These are phyloP conservation scores for Aspergillus bridgeri DNA, from an alignment of 495 filamentous ascomycete genomes.

Conservation along the genomic window DNA sequence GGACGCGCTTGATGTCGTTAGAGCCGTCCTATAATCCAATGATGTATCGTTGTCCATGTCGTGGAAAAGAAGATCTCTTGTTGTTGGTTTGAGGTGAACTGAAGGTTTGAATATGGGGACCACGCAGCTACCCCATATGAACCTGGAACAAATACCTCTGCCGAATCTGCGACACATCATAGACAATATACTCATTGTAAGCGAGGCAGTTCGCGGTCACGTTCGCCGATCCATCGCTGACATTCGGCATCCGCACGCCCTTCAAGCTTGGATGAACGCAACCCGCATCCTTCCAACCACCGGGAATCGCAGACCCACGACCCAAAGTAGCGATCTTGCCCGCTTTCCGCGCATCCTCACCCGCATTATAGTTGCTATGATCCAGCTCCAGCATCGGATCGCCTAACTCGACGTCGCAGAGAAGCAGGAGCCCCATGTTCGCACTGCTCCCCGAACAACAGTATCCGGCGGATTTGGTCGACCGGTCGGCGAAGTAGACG, in stretches of 20 bases:
- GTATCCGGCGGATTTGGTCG: slow-evolving; percentile 75
- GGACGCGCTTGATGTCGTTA: too few relatives aligned
- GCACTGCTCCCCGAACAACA: slow-evolving; percentile 56
- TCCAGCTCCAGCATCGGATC: slow-evolving; percentile 60
- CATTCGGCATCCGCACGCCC: slow-evolving; percentile 61
- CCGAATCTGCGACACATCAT: slow-evolving; percentile 73
- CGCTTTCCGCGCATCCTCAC: slow-evolving; percentile 53
- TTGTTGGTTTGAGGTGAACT: too few relatives aligned
- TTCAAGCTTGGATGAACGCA: slow-evolving; percentile 57
- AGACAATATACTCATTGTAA: slow-evolving; percentile 67
- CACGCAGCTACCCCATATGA: slow-evolving; percentile 26
- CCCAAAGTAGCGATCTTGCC: slow-evolving; percentile 67
- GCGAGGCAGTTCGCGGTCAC: background rate
- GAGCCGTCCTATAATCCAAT: too few relatives aligned
- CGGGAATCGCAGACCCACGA: slow-evolving; percentile 56
- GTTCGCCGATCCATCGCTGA: background rate
- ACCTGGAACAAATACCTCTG: slow-evolving; percentile 75
- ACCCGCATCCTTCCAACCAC: slow-evolving; percentile 71
- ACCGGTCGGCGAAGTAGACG: slow-evolving; percentile 86
- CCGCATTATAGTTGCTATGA: slow-evolving; percentile 55
- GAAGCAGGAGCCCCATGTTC: slow-evolving; percentile 60
- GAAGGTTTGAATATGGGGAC: too few relatives aligned
- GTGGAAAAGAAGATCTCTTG: background rate
- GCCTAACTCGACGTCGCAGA: slow-evolving; percentile 79
- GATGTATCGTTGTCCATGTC: too few relatives aligned